phyloP scores from a whole-genome alignment of 2,329 filamentous ascomycete species.

The Botrytis squamosa region DNA sequence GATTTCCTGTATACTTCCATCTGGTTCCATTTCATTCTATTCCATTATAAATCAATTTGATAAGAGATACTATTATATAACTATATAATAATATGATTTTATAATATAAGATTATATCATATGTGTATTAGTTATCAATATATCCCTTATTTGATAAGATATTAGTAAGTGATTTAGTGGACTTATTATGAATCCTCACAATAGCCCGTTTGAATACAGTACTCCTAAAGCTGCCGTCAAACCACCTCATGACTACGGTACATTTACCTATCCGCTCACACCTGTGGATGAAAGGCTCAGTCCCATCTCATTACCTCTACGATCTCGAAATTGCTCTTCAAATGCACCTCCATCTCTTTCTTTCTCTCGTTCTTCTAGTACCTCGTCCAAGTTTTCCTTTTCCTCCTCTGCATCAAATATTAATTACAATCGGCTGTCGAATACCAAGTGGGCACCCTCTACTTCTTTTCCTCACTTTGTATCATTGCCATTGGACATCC shows the following conservation, averaged over 20 bases:
- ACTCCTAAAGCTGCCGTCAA: not conserved
- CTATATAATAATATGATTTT: no score
- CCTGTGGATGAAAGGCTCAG: not conserved
- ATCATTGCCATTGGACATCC: conserved; percentile 5
- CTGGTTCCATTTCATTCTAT: no score
- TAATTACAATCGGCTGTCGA: not conserved
- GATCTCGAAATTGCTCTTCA: not conserved
- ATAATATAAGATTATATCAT: no score
- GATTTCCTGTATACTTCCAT: no score
- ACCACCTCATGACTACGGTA: conserved; percentile 13
- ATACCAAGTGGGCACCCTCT: not conserved
- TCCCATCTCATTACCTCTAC: not conserved
- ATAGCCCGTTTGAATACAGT: not conserved
- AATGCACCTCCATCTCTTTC: not conserved
- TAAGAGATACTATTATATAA: no score
- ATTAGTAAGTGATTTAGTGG: no score
- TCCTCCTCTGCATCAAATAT: not conserved
- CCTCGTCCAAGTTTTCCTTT: not conserved
- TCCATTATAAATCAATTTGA: no score
- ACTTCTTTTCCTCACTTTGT: conserved; percentile 11
- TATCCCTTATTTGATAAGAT: no score
- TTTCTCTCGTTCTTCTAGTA: conserved; percentile 11
- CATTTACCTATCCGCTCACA: conserved; percentile 5
- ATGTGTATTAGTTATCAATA: no score
- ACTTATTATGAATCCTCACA: no score